Evolutionary conservation across 306 rosid genomes (phyloP), one percentile per base, ranked within the genome.

Genomic region (Chamaecrista fasciculata): DNA sequence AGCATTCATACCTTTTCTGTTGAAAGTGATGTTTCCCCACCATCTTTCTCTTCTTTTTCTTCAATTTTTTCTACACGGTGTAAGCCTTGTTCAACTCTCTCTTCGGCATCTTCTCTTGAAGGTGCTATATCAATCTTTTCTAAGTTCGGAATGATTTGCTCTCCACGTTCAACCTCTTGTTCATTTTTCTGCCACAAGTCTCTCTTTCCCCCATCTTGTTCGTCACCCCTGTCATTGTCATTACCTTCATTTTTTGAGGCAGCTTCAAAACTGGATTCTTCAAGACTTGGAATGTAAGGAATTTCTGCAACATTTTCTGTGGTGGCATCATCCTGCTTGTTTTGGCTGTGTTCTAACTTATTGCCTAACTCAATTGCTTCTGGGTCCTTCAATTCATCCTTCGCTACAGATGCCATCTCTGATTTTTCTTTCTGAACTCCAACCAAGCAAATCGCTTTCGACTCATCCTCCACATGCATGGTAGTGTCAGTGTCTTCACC

Each of bases 101-200:
- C 47, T 66, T 53, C 39, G 0, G 42, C 11, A 9, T 57, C 52
- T 60, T 67, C 83, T 28, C 66, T 15, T 5, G 29, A 16, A 59
- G 71, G 42, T 59, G 12, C 56, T 24, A 36, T 44, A 24, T 77
- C 57, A 5, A 8, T 51, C 43, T 58, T 63, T 69, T 74, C 75
- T 10, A 72, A 25, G 20, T 15, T 46, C 25, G 36, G 37, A 20
- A 50, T 57, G 5, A 42, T 36, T 49, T 65, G 72, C 51, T 26
- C 58, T 59, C 46, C 72, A 43, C 28, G 59, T 51, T 69, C 62
- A n/a, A 64, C 25, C 20, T 73, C 70, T n/a, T 63, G 66, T 53
- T 79, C 75, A 71, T 66, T 72, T 76, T 57, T 23, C 65, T 48
- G 69, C 56, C 58, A 69, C 23, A 42, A 79, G 62, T 37, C 59